Conservation (phyloP, 73 alveolate species). For the Tetrahymena thermophila region DNA sequence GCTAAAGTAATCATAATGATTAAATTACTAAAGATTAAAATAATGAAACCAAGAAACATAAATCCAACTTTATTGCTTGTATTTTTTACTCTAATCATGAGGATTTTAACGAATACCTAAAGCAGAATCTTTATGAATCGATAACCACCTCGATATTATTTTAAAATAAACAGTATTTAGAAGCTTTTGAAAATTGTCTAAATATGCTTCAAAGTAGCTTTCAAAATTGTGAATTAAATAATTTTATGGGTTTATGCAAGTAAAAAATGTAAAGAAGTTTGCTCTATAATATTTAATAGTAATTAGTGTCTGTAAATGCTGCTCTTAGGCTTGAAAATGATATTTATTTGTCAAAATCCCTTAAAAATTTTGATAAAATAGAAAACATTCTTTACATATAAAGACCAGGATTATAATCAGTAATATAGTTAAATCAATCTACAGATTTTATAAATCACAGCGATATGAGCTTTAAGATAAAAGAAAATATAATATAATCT, state of each 20-base stretch:
- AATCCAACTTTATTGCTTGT: neutral
- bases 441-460: neutral
- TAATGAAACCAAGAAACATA: neutral
- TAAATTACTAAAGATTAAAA: neutral
- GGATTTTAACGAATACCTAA: neutral
- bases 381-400: neutral
- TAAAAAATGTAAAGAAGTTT: neutral
- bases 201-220: neutral
- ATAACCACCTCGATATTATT: neutral
- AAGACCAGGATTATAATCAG: neutral
- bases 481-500: neutral
- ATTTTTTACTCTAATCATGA: neutral
- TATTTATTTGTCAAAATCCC: neutral
- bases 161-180: neutral
- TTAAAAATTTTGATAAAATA: neutral
- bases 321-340: neutral
- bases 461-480: neutral
- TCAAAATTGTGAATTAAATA: neutral
- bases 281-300: neutral
- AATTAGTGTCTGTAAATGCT: neutral
- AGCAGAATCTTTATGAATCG: neutral
- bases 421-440: neutral
- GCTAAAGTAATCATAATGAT: neutral
- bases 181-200: neutral
- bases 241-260: neutral